A percentile compares a stretch with the other conserved stretches of the same genome.
These are phyloP conservation scores for Xylariaceae sp. DNA, from an alignment of 2,329 filamentous ascomycete genomes.

Conservation along the genomic window DNA sequence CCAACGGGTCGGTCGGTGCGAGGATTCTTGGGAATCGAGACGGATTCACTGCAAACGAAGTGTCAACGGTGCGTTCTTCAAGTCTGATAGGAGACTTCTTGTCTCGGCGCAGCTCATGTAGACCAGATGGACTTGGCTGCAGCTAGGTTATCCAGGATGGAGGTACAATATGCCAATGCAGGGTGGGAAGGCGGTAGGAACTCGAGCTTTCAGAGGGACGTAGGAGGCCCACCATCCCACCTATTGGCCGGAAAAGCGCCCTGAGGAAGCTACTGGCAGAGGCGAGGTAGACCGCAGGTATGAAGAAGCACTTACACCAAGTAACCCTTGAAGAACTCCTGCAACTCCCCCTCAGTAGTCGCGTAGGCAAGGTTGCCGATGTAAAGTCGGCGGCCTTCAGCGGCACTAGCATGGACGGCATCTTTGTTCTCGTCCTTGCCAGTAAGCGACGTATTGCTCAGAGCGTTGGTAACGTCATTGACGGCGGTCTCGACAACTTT, in stretches of 20 bases:
- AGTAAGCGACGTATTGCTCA: constrained; percentile 66
- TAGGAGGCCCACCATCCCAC: too few species aligned
- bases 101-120: too few species aligned
- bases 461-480: constrained; percentile 68
- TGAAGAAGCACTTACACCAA: constrained; percentile 70
- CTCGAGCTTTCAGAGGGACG: too few species aligned
- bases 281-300: not conserved
- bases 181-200: not conserved
- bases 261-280: not conserved
- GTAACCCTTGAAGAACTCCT: constrained; percentile 99
- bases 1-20: constrained; percentile 97
- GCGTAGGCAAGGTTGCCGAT: constrained; percentile 99
- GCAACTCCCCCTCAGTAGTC: constrained; percentile 99
- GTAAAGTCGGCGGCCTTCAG: constrained; percentile 98
- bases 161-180: too few species aligned
- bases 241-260: too few species aligned
- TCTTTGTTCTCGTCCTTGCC: constrained; percentile 56
- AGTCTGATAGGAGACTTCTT: not conserved
- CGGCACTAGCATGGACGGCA: constrained; percentile 91
- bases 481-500: constrained; percentile 56
- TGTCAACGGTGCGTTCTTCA: constrained; percentile 10
- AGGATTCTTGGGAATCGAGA: constrained; percentile 98
- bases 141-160: not conserved
- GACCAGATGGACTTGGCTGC: not conserved
- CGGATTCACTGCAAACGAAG: constrained; percentile 70